Conservation (phyloP, 208 protist species). For the Naegleria lovaniensis region DNA sequence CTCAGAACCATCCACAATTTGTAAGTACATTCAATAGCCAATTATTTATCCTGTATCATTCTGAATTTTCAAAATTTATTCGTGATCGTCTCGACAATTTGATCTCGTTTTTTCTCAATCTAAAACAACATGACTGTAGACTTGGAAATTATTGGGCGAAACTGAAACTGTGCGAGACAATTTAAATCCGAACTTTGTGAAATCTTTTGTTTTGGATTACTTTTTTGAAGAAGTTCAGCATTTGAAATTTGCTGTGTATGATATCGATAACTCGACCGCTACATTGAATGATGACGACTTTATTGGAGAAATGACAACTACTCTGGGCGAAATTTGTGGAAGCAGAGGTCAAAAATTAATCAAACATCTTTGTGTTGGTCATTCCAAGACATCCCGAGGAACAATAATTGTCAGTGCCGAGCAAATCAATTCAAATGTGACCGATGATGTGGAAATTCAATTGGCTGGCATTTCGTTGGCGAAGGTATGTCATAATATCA, state of each 20-base stretch:
- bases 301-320: neutral
- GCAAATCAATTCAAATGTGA: neutral
- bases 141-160: neutral
- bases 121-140: neutral
- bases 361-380: neutral
- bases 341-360: neutral
- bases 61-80: no score
- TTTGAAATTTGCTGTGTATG: neutral
- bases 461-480: neutral
- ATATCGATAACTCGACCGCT: neutral
- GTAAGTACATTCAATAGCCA: neutral
- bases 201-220: neutral
- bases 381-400: neutral
- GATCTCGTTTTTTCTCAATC: no score
- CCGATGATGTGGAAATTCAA: neutral
- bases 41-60: no score
- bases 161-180: neutral
- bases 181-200: neutral
- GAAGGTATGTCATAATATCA: neutral
- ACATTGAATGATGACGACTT: neutral
- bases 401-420: neutral
- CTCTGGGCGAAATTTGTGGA: neutral
- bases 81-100: no score
- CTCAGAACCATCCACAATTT: neutral
- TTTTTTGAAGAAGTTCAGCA: conserved; percentile 7